Evolutionary conservation across 805 yeast genomes (phyloP).

Genomic region (Kodamaea lidongshanica): DNA sequence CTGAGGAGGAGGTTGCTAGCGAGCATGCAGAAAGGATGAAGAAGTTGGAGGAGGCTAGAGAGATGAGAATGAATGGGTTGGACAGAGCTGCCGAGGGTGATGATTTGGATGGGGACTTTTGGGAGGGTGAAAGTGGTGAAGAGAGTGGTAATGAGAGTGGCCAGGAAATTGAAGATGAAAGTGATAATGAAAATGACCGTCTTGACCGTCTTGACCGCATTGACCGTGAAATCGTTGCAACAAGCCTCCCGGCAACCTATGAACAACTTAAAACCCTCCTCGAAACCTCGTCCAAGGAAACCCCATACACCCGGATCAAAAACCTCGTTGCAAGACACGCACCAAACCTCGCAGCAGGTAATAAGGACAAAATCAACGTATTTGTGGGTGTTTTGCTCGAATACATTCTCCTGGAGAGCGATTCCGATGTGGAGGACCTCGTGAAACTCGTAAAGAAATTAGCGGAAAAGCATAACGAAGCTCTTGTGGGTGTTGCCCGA

Average conservation of each 20-base stretch:
- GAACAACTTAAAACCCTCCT: no score
- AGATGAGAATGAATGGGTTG: conserved; percentile 68
- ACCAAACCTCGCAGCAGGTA: conserved; percentile 76
- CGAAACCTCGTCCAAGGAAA: conserved; percentile 31
- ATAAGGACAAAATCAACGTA: conserved; percentile 62
- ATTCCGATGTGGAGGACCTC: conserved; percentile 36
- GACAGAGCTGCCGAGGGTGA: conserved; percentile 56
- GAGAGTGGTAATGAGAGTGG: conserved; percentile 24
- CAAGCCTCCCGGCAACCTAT: conserved; percentile 9
- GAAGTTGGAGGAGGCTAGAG: conserved; percentile 60
- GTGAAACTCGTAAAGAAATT: conserved; percentile 47
- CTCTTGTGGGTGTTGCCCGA: conserved; percentile 59
- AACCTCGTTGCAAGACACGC: conserved; percentile 56
- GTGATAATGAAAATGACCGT: conserved; percentile 14
- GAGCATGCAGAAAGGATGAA: conserved; percentile 59
- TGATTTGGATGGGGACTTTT: conserved; percentile 61
- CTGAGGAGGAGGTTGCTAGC: conserved; percentile 59
- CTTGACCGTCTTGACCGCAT: conserved; percentile 13
- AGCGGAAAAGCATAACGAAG: conserved; percentile 59
- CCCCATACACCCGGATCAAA: conserved; percentile 44
- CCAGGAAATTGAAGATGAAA: conserved; percentile 21
- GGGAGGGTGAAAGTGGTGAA: conserved; percentile 47
- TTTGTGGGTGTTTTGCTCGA: conserved; percentile 61
- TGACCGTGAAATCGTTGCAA: conserved; percentile 24
- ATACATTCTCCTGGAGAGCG: conserved; percentile 50